phyloP scores from a whole-genome alignment of 1,139 yeast species.

The Debaryomycetaceae sp. region DNA sequence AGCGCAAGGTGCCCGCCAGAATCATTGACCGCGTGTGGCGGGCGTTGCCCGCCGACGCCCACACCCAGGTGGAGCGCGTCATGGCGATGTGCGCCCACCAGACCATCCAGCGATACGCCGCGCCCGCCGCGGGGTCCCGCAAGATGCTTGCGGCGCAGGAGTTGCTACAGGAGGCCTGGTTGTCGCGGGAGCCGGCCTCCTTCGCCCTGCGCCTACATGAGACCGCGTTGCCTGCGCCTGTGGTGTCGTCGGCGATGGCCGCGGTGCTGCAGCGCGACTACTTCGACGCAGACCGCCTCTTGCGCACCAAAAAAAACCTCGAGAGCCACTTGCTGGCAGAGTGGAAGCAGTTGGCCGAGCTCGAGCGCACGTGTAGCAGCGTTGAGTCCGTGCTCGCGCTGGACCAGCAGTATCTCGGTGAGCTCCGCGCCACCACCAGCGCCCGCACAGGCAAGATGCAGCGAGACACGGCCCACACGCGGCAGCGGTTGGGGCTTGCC shows the following conservation, averaged over 20 bases:
- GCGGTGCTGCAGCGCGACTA: conserved; percentile 7
- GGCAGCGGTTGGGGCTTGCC: conserved; percentile 2
- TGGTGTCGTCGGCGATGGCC: conserved; percentile 9
- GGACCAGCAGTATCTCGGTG: conserved; percentile 31
- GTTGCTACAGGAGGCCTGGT: conserved; percentile 29
- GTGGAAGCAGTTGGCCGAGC: conserved; percentile 32
- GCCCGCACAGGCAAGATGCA: too few relatives aligned
- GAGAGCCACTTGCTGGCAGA: conserved; percentile 43
- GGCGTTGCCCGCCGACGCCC: conserved; percentile 19
- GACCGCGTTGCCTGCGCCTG: conserved; percentile 33
- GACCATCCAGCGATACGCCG: conserved; percentile 25
- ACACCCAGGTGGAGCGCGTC: conserved; percentile 24
- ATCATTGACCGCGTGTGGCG: conserved; percentile 35
- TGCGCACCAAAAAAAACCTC: conserved; percentile 25
- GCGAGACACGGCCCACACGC: conserved; percentile 7
- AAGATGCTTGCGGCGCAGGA: conserved; percentile 26
- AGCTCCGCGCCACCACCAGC: conserved; percentile 19
- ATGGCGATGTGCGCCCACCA: conserved; percentile 27
- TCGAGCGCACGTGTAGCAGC: conserved; percentile 24
- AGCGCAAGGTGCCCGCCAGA: conserved; percentile 24
- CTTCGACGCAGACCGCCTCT: conserved; percentile 29
- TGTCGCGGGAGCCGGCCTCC: conserved; percentile 21
- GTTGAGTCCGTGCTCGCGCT: conserved; percentile 22
- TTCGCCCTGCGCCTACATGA: conserved; percentile 27
- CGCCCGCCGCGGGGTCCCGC: conserved; percentile 11